phyloP scores from a whole-genome alignment of 2,329 filamentous ascomycete genomes.

The Aureobasidium pullulans region DNA sequence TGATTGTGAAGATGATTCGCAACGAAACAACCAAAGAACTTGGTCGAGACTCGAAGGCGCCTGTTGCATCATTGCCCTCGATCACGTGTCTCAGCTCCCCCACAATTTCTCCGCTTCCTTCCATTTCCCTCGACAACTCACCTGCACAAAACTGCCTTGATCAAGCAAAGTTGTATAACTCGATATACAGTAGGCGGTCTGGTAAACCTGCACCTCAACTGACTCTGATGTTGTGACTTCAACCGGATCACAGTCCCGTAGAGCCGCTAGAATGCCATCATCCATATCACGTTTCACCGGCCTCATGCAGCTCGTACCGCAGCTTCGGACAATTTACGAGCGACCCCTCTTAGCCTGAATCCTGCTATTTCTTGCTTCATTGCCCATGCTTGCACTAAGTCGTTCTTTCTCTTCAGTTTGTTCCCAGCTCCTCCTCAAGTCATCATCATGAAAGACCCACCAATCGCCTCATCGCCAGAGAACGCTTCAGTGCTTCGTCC shows the following conservation, averaged over 20 bases:
- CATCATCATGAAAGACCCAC: background rate
- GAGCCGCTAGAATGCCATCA: no score
- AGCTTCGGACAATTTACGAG: background rate
- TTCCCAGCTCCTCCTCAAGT: no score
- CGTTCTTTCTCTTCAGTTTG: background rate
- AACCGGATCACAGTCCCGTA: no score
- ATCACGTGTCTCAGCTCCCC: background rate
- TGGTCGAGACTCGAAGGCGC: background rate
- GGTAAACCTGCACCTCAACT: no score
- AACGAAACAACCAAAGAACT: background rate
- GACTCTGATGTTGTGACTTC: no score
- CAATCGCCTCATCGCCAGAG: constrained; percentile 4
- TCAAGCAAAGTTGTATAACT: no score
- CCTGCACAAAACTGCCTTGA: no score
- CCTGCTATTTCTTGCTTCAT: background rate
- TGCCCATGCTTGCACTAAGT: background rate
- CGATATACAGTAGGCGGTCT: no score
- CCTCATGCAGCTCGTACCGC: background rate
- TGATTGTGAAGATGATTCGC: background rate
- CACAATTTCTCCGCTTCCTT: background rate
- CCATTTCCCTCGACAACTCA: background rate
- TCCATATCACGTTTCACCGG: background rate
- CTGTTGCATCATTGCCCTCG: background rate
- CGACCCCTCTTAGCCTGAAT: background rate
- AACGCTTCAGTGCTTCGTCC: constrained; percentile 21